Base-by-base conservation (phyloP, 441 rosid genomes). In the Aleurites moluccanus region DNA sequence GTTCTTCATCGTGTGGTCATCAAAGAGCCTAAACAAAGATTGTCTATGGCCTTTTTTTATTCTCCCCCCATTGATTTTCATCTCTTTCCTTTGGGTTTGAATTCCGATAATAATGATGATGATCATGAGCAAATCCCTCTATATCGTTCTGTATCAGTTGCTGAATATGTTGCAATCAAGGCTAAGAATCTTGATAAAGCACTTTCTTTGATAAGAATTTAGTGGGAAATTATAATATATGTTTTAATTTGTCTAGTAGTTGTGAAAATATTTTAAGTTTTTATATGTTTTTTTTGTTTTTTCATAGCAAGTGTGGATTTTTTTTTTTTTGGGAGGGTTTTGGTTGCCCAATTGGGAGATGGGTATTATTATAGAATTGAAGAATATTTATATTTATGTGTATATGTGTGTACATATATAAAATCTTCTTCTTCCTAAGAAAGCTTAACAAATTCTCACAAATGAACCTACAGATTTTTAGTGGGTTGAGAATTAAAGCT, bases 1-100 rank as follows among this genome's bases (percentile, higher is more conserved):
- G 93, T 86, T 55, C 80, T 89, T 78, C 98, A 94, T 69, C 91
- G 97, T 40, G 98, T 90, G 40, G 77, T 88, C 27, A 89, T 88
- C 75, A 92, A 89, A 81, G 84, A 85, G 62, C 67, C 73, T 63
- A 75, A 74, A 4, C 83, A 84, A 18, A 86, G 96, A 52, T 40
- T 89, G n/a, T 91, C 98, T 16, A 45, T 86, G 10, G 96, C 94
- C 3, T 93, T 75, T 70, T 82, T 93, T 20, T 87, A 85, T 70
- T 85, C 88, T 61, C 97, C 94, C 4, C 89, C 90, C 0, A 10
- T 56, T 2, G 82, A 82, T 64, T 80, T 56, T 14, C 38, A 18
- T 3, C 56, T 89, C 2, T 45, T 77, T n/a, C 91, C 92, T 5
- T 13, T 83, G 38, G 44, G 69, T 10, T 33, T 21, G 35, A 10